Conservation (phyloP, 1,139 yeast genomes). For the Saccharomyces hybrid region DNA sequence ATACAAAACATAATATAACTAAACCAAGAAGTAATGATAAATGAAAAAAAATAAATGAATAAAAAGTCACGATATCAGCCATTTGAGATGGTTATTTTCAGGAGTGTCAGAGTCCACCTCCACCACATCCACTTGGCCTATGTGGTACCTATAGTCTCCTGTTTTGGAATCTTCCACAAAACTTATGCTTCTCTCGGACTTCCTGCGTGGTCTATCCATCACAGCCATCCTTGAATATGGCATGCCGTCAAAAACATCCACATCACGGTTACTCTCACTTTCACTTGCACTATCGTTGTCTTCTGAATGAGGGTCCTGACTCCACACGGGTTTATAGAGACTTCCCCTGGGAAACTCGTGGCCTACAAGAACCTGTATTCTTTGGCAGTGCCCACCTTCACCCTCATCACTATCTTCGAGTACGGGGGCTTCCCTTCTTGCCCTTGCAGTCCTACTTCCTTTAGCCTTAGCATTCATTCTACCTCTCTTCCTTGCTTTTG, state of each 20-base stretch:
- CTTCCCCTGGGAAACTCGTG: not conserved
- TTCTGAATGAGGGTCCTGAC: not conserved
- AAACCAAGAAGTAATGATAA: not conserved
- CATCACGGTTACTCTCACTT: not conserved
- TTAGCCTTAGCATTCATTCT: constrained; percentile 7
- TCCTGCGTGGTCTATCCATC: constrained; percentile 19
- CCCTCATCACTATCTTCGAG: not conserved
- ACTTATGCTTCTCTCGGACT: constrained; percentile 24
- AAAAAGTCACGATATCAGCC: constrained; percentile 8
- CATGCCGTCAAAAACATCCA: not conserved
- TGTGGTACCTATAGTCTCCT: constrained; percentile 15
- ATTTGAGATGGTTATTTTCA: constrained; percentile 18
- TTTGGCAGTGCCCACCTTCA: not conserved
- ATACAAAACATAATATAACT: not conserved
- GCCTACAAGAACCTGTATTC: not conserved
- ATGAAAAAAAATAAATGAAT: not conserved
- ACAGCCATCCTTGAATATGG: not conserved
- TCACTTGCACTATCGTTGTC: not conserved
- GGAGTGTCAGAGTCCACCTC: constrained; percentile 20
- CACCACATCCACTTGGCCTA: constrained; percentile 14
- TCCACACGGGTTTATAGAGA: not conserved
- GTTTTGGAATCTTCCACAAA: constrained; percentile 25
- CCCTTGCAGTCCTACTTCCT: not conserved
- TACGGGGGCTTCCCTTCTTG: not conserved
- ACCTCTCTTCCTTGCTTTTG: constrained; percentile 9